Percentiles rank a stretch among this genome's conserved stretches.
Evolutionary conservation across 2,329 filamentous ascomycete species (phyloP).

Genomic region (Metarhizium humberi): DNA sequence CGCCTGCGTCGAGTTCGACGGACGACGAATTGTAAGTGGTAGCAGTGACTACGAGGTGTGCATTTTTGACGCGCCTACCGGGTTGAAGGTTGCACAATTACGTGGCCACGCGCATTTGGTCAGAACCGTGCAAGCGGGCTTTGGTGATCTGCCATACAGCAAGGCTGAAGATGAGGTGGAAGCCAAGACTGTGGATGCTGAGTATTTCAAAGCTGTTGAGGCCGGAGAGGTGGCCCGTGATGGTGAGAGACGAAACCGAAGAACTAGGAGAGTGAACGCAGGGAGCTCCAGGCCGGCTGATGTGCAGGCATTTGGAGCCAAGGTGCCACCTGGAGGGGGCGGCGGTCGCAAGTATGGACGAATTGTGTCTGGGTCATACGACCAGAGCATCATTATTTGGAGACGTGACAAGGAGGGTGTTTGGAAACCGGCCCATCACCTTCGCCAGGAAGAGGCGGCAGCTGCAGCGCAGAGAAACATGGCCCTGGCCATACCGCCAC

Average conservation of each 20-base stretch:
- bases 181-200: conserved; percentile 62
- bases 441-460: conserved; percentile 66
- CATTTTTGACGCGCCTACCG: conserved; percentile 81
- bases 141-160: conserved; percentile 78
- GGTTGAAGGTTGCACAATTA: conserved; percentile 82
- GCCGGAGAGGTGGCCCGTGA: conserved; percentile 36
- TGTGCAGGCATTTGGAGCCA: conserved; percentile 72
- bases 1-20: conserved; percentile 94
- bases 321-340: conserved; percentile 82
- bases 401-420: conserved; percentile 73
- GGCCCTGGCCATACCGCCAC: neutral
- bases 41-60: conserved; percentile 95
- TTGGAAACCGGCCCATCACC: conserved; percentile 69
- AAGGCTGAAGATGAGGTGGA: conserved; percentile 64
- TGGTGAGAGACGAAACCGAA: conserved; percentile 20
- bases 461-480: conserved; percentile 33
- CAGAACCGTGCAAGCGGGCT: conserved; percentile 88
- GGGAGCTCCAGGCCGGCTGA: conserved; percentile 68
- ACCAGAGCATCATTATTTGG: conserved; percentile 95
- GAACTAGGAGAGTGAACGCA: conserved; percentile 46
- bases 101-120: conserved; percentile 77
- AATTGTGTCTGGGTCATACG: conserved; percentile 96
- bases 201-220: conserved; percentile 56
- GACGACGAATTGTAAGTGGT: conserved; percentile 84
- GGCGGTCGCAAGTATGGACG: conserved; percentile 82